Evolutionary conservation across 2,329 filamentous ascomycete genomes (phyloP).

Genomic region (Ceratocystis cacaofunesta): DNA sequence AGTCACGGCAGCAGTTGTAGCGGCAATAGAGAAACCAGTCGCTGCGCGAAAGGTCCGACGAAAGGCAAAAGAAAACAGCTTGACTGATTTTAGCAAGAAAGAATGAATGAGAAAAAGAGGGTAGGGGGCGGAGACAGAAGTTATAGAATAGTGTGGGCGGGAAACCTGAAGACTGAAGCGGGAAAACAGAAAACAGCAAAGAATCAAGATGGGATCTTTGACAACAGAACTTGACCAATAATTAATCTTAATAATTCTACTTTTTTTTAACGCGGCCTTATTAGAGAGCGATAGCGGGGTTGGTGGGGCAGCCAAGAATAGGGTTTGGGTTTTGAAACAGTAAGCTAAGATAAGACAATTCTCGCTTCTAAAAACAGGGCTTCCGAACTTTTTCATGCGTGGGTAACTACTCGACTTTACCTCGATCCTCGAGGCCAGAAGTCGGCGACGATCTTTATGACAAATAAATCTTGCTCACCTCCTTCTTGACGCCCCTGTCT

Average conservation of each 20-base stretch:
- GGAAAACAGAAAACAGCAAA: constrained; percentile 3
- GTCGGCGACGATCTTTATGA: not conserved
- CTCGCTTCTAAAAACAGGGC: no score
- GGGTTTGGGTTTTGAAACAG: not conserved
- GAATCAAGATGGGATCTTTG: not conserved
- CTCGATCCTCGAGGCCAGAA: not conserved
- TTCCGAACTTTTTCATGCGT: no score
- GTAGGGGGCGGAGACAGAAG: not conserved
- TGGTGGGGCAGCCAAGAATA: not conserved
- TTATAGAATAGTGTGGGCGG: not conserved
- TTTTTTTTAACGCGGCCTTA: not conserved
- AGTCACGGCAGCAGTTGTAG: constrained; percentile 40
- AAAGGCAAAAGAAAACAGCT: constrained; percentile 80
- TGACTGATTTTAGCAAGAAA: constrained; percentile 30
- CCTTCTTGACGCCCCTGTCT: not conserved
- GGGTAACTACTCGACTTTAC: no score
- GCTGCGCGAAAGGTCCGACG: constrained; percentile 62
- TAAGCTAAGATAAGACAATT: no score
- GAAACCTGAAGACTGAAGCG: no score
- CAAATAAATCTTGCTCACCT: not conserved
- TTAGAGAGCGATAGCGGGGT: not conserved
- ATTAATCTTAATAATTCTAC: not conserved
- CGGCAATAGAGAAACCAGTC: constrained; percentile 57
- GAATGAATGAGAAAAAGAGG: not conserved
- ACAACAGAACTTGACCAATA: not conserved